These are phyloP conservation scores for Magnolia officinalis DNA, from an alignment of 164 flowering plant genomes.

Conservation along the genomic window DNA sequence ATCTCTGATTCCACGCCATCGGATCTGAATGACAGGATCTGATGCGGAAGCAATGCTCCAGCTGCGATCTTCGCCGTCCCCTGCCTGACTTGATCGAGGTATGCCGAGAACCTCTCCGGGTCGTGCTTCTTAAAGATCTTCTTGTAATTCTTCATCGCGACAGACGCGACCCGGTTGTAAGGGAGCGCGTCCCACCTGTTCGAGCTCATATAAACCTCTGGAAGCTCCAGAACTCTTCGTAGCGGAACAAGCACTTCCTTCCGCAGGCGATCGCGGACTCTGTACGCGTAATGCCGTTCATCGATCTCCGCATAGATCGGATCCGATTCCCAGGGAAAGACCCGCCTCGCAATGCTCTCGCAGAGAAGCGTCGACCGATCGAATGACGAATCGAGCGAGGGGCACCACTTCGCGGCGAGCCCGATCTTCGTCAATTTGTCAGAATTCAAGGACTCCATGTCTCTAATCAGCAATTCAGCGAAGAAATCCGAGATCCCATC, in stretches of 20 bases:
- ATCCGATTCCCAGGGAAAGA: conserved; percentile 33
- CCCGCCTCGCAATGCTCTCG: conserved; percentile 40
- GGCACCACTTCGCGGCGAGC: conserved; percentile 34
- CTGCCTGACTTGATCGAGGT: conserved; percentile 26
- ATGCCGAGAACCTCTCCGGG: conserved; percentile 26
- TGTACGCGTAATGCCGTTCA: conserved; percentile 40
- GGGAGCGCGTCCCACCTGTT: conserved; percentile 42
- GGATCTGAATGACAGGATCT: conserved; percentile 23
- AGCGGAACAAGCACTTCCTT: conserved; percentile 42
- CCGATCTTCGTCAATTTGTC: conserved; percentile 17
- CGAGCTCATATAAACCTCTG: conserved; percentile 44
- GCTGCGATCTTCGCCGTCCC: conserved; percentile 51
- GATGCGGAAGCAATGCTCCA: conserved; percentile 54
- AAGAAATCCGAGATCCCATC: conserved; percentile 25
- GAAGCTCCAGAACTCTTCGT: conserved; percentile 30
- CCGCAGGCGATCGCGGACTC: conserved; percentile 42
- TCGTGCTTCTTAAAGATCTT: conserved; percentile 39
- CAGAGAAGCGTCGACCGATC: conserved; percentile 31
- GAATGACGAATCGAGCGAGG: conserved; percentile 26
- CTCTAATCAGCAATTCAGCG: conserved; percentile 16
- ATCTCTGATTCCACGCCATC: conserved; percentile 3
- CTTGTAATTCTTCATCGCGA: conserved; percentile 57
- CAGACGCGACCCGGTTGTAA: conserved; percentile 44
- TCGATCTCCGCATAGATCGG: conserved; percentile 33
- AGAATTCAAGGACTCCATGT: conserved; percentile 15